Evolutionary conservation across 768 basidiomycete species (phyloP).

Genomic region (Tulasnella sp.): DNA sequence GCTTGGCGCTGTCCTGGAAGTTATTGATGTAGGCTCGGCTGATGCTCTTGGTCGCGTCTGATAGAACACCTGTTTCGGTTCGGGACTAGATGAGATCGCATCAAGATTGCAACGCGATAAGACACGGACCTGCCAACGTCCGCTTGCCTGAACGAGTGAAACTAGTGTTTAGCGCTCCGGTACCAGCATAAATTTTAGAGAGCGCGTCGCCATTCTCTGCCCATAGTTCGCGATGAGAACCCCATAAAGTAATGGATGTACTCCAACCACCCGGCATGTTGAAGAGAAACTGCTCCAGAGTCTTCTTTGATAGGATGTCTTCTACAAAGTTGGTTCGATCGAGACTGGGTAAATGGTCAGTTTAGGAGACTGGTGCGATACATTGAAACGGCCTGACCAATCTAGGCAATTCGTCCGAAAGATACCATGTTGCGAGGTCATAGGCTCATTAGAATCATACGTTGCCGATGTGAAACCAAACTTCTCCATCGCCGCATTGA

Average conservation of each 20-base stretch:
- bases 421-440: slow-evolving; percentile 83
- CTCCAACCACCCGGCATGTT: slow-evolving; percentile 72
- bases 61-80: slow-evolving; percentile 54
- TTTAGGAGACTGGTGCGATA: not conserved
- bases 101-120: not conserved
- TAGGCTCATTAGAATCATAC: slow-evolving; percentile 47
- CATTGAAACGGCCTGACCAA: slow-evolving; percentile 43
- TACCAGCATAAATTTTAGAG: slow-evolving; percentile 83
- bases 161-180: slow-evolving; percentile 77
- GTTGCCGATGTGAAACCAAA: slow-evolving; percentile 84
- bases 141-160: slow-evolving; percentile 92
- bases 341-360: slow-evolving; percentile 40
- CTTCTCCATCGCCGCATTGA: slow-evolving; percentile 54
- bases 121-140: slow-evolving; percentile 70
- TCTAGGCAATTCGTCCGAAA: slow-evolving; percentile 95
- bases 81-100: not conserved
- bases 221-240: slow-evolving; percentile 86
- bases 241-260: slow-evolving; percentile 59
- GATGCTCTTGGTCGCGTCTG: slow-evolving; percentile 93
- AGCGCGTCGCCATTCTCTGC: slow-evolving; percentile 93
- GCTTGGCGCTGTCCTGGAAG: slow-evolving; percentile 92
- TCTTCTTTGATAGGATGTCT: slow-evolving; percentile 78
- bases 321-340: slow-evolving; percentile 97
- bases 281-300: slow-evolving; percentile 70
- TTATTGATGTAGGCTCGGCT: slow-evolving; percentile 96